These are phyloP conservation scores for Fusarium subtropicale DNA, from an alignment of 2,329 filamentous ascomycete species.

Conservation along the genomic window DNA sequence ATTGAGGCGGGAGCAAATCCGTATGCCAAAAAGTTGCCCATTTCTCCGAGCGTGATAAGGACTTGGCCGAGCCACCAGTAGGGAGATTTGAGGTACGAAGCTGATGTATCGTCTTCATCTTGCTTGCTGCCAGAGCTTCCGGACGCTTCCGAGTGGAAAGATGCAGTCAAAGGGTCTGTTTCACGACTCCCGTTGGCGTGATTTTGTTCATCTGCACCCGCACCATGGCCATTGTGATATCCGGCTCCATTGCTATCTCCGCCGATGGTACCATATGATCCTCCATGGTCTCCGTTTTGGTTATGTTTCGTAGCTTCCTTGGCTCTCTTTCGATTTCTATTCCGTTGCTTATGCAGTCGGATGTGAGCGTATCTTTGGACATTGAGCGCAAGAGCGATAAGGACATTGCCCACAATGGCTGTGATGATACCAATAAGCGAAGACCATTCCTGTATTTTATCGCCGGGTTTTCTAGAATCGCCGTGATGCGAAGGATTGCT, in stretches of 20 bases:
- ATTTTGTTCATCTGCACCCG: conserved; percentile 46
- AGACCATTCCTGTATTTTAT: conserved; percentile 79
- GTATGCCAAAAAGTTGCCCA: conserved; percentile 96
- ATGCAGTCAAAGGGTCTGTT: conserved; percentile 64
- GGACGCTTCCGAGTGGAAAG: conserved; percentile 57
- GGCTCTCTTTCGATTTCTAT: conserved; percentile 66
- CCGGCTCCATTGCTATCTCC: conserved; percentile 37
- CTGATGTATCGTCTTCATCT: conserved; percentile 57
- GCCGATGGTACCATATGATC: conserved; percentile 53
- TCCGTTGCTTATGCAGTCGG: conserved; percentile 77
- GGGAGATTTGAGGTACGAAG: conserved; percentile 86
- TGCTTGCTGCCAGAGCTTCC: conserved; percentile 41
- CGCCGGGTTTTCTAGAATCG: conserved; percentile 53
- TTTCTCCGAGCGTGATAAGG: conserved; percentile 91
- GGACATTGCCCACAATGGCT: conserved; percentile 89
- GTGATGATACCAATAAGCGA: conserved; percentile 95
- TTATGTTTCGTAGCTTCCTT: conserved; percentile 64
- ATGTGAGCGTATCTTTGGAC: conserved; percentile 97
- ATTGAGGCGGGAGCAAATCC: conserved; percentile 98
- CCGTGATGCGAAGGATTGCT: conserved; percentile 33
- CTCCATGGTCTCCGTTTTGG: conserved; percentile 47
- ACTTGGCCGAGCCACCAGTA: conserved; percentile 98
- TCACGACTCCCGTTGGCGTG: conserved; percentile 56
- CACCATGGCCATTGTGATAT: conserved; percentile 34
- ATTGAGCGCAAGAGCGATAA: conserved; percentile 96